Base-by-base conservation (phyloP, 2,329 filamentous ascomycete species). In the Fusarium tuaranense region DNA sequence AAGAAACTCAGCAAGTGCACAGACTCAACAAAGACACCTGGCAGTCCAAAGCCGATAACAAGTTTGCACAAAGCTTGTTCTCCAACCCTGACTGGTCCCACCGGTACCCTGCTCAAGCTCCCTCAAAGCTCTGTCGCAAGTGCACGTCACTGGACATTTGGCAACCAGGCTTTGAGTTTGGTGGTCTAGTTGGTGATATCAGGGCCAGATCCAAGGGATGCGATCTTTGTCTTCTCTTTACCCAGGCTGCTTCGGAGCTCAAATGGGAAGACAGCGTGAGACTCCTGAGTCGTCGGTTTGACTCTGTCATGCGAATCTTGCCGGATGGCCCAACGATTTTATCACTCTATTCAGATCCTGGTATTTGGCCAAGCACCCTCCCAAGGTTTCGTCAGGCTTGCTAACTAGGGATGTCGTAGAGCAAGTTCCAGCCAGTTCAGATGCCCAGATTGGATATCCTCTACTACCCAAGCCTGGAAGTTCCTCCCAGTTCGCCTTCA, bases 11-110 rank as follows among this genome's bases (percentile, higher is more conserved):
- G 61, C 61, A 63, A 63, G 25, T 63, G 16, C 16, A 22, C 2
- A 53, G 61, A 20, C 32, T 63, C 3, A 63, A 63, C 32, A 25
- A 16, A 27, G 61, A 63, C 46, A 48, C 51, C 9, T 63, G 46
- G 46, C 44, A 7, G 2, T 63, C 61, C 5, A 34, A 13, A 2
- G 32, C 18, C 7, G 61, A 63, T 14, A 63, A 55, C 8, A 7
- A 63, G 7, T 63, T 63, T 14, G 61, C 61, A 1, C 36, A 7
- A 1, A 13, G 2, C 34, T 12, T 63, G 10, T 55, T 63, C 27
- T 34, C 20, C 3, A 63, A n/a, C 1, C 1, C 38, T 3, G 34
- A 63, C 25, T 63, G 46, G 61, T 16, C 34, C 1, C 27, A 3
- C 1, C 6, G 2, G 0, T 3, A 20, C 18, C 22, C 22, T 5